Base-by-base conservation (phyloP, 805 yeast genomes). In the Pichia rugopelliculosa region DNA sequence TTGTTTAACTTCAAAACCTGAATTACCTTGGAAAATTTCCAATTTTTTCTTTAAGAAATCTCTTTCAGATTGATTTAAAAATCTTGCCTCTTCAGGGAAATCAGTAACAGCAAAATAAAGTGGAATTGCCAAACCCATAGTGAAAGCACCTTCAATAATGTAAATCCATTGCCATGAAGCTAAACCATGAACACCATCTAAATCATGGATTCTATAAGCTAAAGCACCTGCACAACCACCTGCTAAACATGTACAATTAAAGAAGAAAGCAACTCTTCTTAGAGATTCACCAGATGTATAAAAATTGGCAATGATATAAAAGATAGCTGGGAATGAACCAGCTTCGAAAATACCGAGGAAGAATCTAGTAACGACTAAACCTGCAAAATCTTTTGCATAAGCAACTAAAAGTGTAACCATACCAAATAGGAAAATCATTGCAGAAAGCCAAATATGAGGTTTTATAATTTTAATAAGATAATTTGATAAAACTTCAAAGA, bases 191-290 rank as follows among this genome's bases (percentile, higher is more conserved):
- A 51, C 62, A 38, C 75, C 75, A 54, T 78, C 72, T 56, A 84
- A 69, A 36, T 77, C 79, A 56, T 77, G 64, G 53, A 82, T 77
- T 51, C 77, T 78, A 56, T 75, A 79, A 9, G 90, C 88, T 55
- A 84, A 73, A 30, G 86, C 78, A 50, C 89, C 89, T 13, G 84
- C 82, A 56, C 85, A 83, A 24, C 85, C 89, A 60, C 91, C 90
- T 1, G 90, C 87, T 46, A 84, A 70, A 53, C 84, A 77, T 5
- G 89, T 82, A 46, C 84, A 79, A 30, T 83, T 71, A 67, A 84
- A 83, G 63, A 84, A 84, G 46, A 80, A 75, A 30, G 83, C 71
- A 62, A 80, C 81, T 47, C 91, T 67, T 58, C 80, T 74, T 64
- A 82, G 86, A 10, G 87, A 75, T 61, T 84, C 90, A 23, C 67